Evolutionary conservation across 805 yeast genomes (phyloP), one percentile per base, ranked within the genome.

Genomic region (Lachancea cidri): DNA sequence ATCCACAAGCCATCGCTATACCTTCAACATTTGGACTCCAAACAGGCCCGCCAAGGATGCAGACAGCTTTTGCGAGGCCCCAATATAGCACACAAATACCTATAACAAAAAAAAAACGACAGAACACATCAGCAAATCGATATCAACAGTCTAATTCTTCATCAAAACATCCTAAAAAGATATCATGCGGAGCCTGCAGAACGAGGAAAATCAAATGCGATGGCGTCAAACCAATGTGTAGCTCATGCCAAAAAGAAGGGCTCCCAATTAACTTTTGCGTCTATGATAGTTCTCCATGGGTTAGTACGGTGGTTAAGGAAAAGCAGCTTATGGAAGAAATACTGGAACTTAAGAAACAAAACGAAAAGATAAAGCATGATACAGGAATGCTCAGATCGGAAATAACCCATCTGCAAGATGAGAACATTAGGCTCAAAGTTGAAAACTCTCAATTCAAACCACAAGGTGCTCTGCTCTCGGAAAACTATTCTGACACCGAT

Each of bases 181-280:
- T 32, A 32, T 32, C 74, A 0, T 71, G 75, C 42, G 34, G 55
- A 5, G 57, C 56, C 38, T 73, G 77, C 47, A 59, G 71, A 38
- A 57, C 54, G 43, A 59, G 68, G 47, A 73, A 72, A 60, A 73
- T 72, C 53, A 72, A 72, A 41, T 73, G 78, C 54, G 76, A 73
- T 53, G 73, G 73, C 48, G 50, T 48, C 6, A 66, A 63, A 41
- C 78, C 78, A 1, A 56, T 64, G 4, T 73, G 78, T 50, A 67
- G 72, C 1, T 52, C 64, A 14, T 73, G 78, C 44, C 29, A 17
- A 17, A 39, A 39, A 29, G 14, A 27, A 4, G 29, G 19, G 4
- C 17, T 39, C 8, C 16, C 34, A 4, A 22, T 18, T 4, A 31
- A 22, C 17, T 19, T 35, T 3, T 40, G 39, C 19, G 17, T 20